These are phyloP conservation scores for Hygrophoropsis aurantiaca DNA, from an alignment of 768 basidiomycete species.

Conservation along the genomic window DNA sequence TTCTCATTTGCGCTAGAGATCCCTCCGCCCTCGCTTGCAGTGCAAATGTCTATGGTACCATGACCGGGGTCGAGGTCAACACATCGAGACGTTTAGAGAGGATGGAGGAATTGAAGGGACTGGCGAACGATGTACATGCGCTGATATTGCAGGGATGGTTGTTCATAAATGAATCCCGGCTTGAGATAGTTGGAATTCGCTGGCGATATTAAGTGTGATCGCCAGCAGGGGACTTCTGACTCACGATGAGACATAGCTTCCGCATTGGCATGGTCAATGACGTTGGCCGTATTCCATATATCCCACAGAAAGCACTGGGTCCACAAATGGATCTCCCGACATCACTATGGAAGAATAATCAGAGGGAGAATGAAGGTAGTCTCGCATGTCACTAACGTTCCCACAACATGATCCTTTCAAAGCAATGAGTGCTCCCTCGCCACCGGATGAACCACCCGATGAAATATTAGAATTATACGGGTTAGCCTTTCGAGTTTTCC, in stretches of 20 bases:
- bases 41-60: no score
- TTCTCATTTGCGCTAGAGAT: no score
- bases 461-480: conserved; percentile 45
- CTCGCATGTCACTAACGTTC: conserved; percentile 33
- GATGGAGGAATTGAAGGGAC: no score
- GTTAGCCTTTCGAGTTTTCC: conserved; percentile 31
- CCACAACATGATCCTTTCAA: conserved; percentile 46
- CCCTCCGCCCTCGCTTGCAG: no score
- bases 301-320: conserved; percentile 34
- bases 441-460: conserved; percentile 52
- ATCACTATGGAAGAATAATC: conserved; percentile 13
- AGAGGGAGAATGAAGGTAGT: no score
- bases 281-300: conserved; percentile 43
- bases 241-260: conserved; percentile 15
- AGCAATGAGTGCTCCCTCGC: conserved; percentile 48
- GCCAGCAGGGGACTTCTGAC: not conserved
- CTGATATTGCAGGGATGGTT: no score
- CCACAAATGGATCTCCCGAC: conserved; percentile 39
- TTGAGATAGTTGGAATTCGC: no score
- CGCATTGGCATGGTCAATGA: conserved; percentile 29
- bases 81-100: no score
- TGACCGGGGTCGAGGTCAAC: no score
- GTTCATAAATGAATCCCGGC: no score
- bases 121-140: no score
- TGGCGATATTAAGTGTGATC: conserved; percentile 10